Base-by-base conservation (phyloP, 306 rosid species). In the Purshia tridentata region DNA sequence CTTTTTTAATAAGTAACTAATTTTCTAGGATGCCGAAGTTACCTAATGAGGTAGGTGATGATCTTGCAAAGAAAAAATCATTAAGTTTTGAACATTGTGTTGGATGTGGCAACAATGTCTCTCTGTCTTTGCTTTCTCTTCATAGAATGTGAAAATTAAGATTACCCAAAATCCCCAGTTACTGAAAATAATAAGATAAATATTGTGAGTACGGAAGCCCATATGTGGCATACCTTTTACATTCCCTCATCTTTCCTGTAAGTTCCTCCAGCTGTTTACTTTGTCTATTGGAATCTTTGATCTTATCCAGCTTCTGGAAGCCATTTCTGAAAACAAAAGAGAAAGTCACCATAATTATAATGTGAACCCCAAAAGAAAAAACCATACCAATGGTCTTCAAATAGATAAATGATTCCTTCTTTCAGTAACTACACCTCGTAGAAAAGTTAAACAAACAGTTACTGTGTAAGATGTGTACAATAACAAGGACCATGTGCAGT, bases 201-300 rank as follows among this genome's bases (percentile, higher is more conserved):
- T 10, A 6, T 15, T 41, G 16, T 2, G 39, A 49, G 64, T 12
- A 14, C 4, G 13, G 23, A 69, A 51, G n/a, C 6, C 46, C 64
- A 66, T 23, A 58, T 61, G 42, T 6, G 13, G 48, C 72, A 68
- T 54, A 91, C 99, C 96, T 90, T 83, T 95, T 95, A 86, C 93
- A 90, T 62, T 95, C 99, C 76, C 93, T 91, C 99, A 95, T 95
- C 79, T 90, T 95, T 75, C 78, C 93, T 0, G 98, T 92, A 78
- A 95, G 99, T 58, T 95, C 99, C 74, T 91, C 98, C 77, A 95
- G 87, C 81, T 95, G 98, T 77, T 83, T 91, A 81, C 93, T 87
- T 78, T 95, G 98, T 78, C 99, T 89, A 78, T 68, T 88, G 75
- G 99, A 90, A 74, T 95, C 99, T 70, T 87, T 95, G 81, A 95